Conservation (phyloP, 352 stramenopile genomes). For the Phytophthora megakarya region DNA sequence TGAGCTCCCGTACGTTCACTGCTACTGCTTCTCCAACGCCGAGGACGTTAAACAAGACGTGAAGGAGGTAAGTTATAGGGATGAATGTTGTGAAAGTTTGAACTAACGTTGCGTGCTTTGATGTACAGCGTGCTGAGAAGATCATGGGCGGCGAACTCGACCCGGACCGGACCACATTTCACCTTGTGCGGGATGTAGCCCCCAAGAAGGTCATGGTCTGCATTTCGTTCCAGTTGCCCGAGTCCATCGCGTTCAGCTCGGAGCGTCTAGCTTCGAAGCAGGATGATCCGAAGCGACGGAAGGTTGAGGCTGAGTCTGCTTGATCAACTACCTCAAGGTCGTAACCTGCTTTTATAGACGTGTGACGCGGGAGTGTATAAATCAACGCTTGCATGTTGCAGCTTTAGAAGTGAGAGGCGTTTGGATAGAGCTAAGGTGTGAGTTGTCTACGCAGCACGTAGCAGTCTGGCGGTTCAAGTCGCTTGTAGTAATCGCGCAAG, state of each 20-base stretch:
- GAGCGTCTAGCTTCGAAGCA: constrained; percentile 47
- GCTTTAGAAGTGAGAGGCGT: not conserved
- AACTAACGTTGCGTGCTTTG: constrained; percentile 21
- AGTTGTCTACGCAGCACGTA: constrained; percentile 87
- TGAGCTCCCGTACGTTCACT: constrained; percentile 89
- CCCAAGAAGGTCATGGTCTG: constrained; percentile 98
- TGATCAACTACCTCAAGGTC: not conserved
- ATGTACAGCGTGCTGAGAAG: constrained; percentile 58
- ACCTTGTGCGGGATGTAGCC: constrained; percentile 95
- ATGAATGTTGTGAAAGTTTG: not conserved
- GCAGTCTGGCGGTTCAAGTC: constrained; percentile 93
- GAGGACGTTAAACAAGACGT: constrained; percentile 76
- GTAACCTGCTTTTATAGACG: constrained; percentile 1
- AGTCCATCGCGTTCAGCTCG: constrained; percentile 62
- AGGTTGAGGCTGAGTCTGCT: constrained; percentile 32
- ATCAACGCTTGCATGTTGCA: constrained; percentile 11
- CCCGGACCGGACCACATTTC: constrained; percentile 53
- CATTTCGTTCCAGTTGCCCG: constrained; percentile 94
- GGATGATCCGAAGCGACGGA: constrained; percentile 56
- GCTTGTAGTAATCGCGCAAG: constrained; percentile 95
- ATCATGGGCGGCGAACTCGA: constrained; percentile 73
- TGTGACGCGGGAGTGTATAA: not conserved
- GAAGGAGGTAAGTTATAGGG: constrained; percentile 45
- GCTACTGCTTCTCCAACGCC: constrained; percentile 95
- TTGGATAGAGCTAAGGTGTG: constrained; percentile 12